Base-by-base conservation (phyloP, 78 protist species). In the Pelomyxa schiedti region DNA sequence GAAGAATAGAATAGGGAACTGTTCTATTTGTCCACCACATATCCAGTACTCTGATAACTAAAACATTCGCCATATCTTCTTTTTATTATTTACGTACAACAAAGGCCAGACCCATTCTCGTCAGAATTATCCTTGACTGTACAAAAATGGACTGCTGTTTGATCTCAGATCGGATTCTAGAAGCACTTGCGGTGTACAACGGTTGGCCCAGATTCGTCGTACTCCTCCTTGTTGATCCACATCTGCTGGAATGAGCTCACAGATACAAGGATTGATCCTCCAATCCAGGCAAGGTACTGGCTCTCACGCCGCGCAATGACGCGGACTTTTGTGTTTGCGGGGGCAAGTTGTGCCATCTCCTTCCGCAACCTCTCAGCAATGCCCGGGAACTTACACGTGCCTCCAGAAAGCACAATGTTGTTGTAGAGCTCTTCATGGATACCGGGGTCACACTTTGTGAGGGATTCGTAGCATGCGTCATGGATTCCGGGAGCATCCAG, bases 401-500 rank as follows among this genome's bases (percentile, higher is more conserved):
- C 93, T 16, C 96, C 96, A 5, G 90, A 83, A 7, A 92, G 68
- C 4, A 92, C 80, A 41, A 92, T 72, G 53, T 89, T 88, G 35
- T 58, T 26, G 30, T 40, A 76, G 41, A 92, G 40, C 8, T 72
- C 80, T 37, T 43, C 29, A 7, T 89, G 32, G 28, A 76, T 8
- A 73, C 88, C 90, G 1, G 72, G 35, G 38, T 81, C 77, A 74
- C 92, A 86, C 69, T 53, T 74, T 74, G 36, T 39, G 26, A 80
- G 71, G 6, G 84, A 39, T 6, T 63, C 8, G 74, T 66, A 76
- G 38, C 68, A 41, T 71, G 71, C 53, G 78, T 86, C 87, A 77
- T 93, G 98, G 66, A 94, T 16, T n/a, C 99, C 99, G 2, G 69
- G 63, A 8, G 75, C 24, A 70, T 91, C 95, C 42, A 78, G 53